These are phyloP conservation scores for Podaxis rugospora DNA, from an alignment of 768 basidiomycete species.

Conservation along the genomic window DNA sequence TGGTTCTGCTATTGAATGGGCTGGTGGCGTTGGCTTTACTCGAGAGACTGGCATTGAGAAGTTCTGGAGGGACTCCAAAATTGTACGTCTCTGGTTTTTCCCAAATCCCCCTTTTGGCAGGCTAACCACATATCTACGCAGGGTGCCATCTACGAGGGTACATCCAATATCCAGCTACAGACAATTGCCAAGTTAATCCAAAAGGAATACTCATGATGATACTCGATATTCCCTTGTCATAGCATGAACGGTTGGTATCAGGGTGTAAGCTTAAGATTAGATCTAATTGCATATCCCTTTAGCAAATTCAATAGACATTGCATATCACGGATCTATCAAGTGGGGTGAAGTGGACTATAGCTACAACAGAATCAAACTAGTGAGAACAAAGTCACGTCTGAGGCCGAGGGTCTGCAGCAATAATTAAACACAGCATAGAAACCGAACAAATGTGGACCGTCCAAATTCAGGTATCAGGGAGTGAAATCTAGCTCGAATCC, in stretches of 20 bases:
- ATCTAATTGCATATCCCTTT: background rate
- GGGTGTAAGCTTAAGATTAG: background rate
- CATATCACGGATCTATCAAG: background rate
- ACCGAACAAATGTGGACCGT: background rate
- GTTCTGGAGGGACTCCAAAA: slow-evolving; percentile 95
- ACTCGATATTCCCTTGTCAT: background rate
- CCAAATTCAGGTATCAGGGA: too few relatives aligned
- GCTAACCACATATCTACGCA: slow-evolving; percentile 22
- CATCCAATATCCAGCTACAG: slow-evolving; percentile 96
- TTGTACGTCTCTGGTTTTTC: slow-evolving; percentile 46
- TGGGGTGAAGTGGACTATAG: slow-evolving; percentile 9
- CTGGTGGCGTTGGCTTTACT: slow-evolving; percentile 90
- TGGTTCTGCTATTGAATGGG: slow-evolving; percentile 94
- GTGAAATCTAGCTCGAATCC: too few relatives aligned
- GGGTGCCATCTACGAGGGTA: slow-evolving; percentile 93
- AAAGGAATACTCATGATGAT: slow-evolving; percentile 66
- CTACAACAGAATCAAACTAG: background rate
- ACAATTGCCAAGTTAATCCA: slow-evolving; percentile 93
- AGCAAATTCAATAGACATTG: background rate
- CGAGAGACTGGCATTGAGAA: slow-evolving; percentile 95
- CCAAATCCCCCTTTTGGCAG: background rate
- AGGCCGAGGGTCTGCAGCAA: background rate
- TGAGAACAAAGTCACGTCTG: background rate
- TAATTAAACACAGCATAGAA: background rate
- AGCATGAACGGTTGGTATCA: background rate